Evolutionary conservation across 257 asterid genomes (phyloP).

Genomic region (Cordia subcordata): DNA sequence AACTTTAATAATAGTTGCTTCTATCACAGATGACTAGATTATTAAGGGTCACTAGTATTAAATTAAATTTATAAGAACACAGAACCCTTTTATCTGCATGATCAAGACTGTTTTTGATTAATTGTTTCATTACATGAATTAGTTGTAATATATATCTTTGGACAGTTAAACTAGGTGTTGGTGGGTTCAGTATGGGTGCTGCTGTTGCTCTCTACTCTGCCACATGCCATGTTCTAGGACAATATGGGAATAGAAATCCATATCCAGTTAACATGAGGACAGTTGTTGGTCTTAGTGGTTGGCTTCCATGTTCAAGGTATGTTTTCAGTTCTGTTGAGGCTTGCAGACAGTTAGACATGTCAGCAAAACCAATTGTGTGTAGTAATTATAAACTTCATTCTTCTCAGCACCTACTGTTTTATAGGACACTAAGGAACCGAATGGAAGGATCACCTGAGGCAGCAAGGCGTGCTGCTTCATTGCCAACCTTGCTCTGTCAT

Average conservation of each 20-base stretch:
- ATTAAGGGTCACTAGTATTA: too few relatives aligned
- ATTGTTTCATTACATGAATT: neutral
- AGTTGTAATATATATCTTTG: conserved; percentile 9
- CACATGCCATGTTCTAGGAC: conserved; percentile 53
- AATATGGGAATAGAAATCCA: conserved; percentile 44
- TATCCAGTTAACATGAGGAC: conserved; percentile 49
- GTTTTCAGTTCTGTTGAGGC: neutral
- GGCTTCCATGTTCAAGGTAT: conserved; percentile 85
- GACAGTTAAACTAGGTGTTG: conserved; percentile 74
- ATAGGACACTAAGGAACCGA: conserved; percentile 54
- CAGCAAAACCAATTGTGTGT: conserved; percentile 1
- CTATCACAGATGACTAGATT: too few relatives aligned
- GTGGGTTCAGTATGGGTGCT: conserved; percentile 92
- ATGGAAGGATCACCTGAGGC: conserved; percentile 47
- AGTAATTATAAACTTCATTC: conserved; percentile 7
- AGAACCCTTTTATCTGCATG: neutral
- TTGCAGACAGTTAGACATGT: neutral
- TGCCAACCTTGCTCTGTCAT: conserved; percentile 75
- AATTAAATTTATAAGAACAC: neutral
- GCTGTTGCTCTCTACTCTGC: conserved; percentile 83
- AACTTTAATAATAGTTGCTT: too few relatives aligned
- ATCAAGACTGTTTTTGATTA: neutral
- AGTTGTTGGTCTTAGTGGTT: conserved; percentile 68
- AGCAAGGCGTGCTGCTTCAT: conserved; percentile 56
- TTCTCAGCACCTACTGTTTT: conserved; percentile 21